phyloP scores from a whole-genome alignment of 2,329 filamentous ascomycete genomes.

The Aspergillus awamori region DNA sequence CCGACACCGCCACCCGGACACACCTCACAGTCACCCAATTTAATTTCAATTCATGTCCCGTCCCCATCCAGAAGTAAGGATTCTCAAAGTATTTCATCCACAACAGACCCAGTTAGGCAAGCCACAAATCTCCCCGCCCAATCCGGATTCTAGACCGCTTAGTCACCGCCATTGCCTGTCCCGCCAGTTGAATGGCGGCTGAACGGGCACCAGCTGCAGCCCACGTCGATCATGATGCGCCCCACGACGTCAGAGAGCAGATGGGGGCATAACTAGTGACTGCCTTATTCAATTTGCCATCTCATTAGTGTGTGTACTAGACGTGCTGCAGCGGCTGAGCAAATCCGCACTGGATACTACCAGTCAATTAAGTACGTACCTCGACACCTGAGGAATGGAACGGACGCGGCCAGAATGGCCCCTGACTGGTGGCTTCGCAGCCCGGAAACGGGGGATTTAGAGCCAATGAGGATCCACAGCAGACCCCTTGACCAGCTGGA shows the following conservation, averaged over 20 bases:
- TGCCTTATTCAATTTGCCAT: neutral
- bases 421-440: constrained; percentile 8
- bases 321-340: neutral
- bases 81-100: too few relatives aligned
- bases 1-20: too few relatives aligned
- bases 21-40: too few relatives aligned
- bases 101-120: neutral
- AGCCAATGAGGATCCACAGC: neutral
- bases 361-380: neutral
- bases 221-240: constrained; percentile 8
- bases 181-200: neutral
- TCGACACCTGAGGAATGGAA: neutral
- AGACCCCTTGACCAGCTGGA: neutral
- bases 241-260: neutral
- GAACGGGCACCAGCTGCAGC: neutral
- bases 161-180: constrained; percentile 9
- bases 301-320: neutral
- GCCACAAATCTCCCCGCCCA: constrained; percentile 1
- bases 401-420: neutral
- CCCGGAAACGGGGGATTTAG: neutral
- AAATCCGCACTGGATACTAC: neutral
- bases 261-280: neutral
- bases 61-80: too few relatives aligned
- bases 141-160: constrained; percentile 16
- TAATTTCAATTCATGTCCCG: too few relatives aligned